A percentile compares a stretch with the other conserved stretches of the same genome.
Conservation (phyloP, 495 filamentous ascomycete genomes). For the Aspergillus conjunctus region DNA sequence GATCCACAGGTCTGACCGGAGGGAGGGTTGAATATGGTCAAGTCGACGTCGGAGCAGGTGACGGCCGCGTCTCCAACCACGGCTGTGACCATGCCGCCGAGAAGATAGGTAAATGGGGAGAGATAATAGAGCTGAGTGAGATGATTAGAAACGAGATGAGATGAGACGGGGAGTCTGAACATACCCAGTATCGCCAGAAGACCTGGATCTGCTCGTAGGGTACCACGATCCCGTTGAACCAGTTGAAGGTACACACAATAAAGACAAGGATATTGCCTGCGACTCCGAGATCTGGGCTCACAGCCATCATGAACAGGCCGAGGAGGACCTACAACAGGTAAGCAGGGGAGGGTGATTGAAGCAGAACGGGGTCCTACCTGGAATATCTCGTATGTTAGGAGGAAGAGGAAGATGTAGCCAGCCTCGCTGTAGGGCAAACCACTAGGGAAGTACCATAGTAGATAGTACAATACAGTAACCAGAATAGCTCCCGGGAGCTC, state of each 20-base stretch:
- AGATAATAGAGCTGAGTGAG: conserved; percentile 4
- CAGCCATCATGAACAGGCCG: conserved; percentile 11
- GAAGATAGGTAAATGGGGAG: conserved; percentile 7
- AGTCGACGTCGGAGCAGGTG: background rate
- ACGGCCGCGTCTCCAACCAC: background rate
- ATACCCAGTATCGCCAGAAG: conserved; percentile 13
- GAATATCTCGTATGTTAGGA: conserved; percentile 7
- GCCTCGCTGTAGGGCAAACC: background rate
- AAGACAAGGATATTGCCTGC: conserved; percentile 10
- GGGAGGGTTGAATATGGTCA: conserved; percentile 3
- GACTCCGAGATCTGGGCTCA: conserved; percentile 10
- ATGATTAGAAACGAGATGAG: background rate
- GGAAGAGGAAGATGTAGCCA: conserved; percentile 9
- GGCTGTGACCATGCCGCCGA: conserved; percentile 12
- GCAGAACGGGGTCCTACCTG: background rate
- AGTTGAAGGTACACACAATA: conserved; percentile 12
- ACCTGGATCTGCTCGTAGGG: conserved; percentile 9
- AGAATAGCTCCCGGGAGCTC: conserved; percentile 6
- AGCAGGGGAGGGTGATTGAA: background rate
- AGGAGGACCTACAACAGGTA: conserved; percentile 1
- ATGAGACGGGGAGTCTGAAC: background rate
- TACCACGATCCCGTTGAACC: conserved; percentile 11
- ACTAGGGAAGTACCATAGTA: conserved; percentile 10
- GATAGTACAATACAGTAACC: conserved; percentile 5
- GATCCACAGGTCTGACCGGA: background rate